Evolutionary conservation across 306 rosid genomes (phyloP).

Genomic region (Lagenaria siceraria): DNA sequence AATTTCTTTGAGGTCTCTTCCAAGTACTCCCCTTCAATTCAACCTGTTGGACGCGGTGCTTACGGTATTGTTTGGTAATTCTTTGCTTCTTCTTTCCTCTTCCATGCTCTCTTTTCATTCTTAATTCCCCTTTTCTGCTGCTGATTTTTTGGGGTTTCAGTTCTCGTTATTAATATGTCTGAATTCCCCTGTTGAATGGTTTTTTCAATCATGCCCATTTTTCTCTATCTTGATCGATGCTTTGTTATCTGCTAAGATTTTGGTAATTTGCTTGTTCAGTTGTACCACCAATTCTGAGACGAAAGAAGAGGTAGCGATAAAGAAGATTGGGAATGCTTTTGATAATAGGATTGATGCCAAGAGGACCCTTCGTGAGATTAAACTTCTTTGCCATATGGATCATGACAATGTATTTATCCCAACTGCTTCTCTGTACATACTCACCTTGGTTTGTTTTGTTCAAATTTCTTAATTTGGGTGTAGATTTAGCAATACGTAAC

Average conservation of each 20-base stretch:
- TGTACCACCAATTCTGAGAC: constrained; percentile 42
- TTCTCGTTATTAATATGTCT: neutral
- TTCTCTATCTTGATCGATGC: neutral
- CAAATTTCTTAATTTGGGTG: neutral
- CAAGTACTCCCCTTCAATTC: constrained; percentile 67
- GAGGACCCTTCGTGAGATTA: constrained; percentile 61
- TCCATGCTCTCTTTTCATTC: neutral
- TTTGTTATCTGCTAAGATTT: neutral
- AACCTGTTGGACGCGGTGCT: constrained; percentile 94
- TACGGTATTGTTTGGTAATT: constrained; percentile 87
- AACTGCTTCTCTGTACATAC: neutral
- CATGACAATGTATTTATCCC: constrained; percentile 57
- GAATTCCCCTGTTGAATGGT: neutral
- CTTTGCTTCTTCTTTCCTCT: neutral
- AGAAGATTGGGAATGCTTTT: constrained; percentile 59
- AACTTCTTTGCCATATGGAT: constrained; percentile 71
- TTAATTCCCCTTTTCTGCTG: neutral
- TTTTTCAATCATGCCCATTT: neutral
- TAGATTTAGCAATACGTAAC: neutral
- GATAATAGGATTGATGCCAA: constrained; percentile 60
- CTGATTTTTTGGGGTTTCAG: neutral
- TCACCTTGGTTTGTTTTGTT: neutral
- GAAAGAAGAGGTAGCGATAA: constrained; percentile 55
- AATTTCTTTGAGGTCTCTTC: constrained; percentile 58
- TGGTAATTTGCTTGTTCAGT: constrained; percentile 18